Evolutionary conservation across 2,329 filamentous ascomycete genomes (phyloP).

Genomic region (Colletotrichum brevisporum): DNA sequence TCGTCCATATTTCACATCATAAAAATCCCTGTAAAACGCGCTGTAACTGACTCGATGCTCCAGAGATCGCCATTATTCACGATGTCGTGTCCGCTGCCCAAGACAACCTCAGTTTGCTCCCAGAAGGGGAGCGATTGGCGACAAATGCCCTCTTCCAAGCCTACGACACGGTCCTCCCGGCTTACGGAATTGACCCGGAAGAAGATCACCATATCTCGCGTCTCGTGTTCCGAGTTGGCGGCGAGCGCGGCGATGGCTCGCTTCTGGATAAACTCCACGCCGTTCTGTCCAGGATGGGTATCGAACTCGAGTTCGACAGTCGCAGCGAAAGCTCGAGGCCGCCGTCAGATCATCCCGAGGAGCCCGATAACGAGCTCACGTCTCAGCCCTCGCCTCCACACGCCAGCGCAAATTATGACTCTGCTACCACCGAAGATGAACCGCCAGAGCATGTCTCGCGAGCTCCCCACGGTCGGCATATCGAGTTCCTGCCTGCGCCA

Average conservation of each 20-base stretch:
- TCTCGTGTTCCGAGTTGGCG: conserved; percentile 84
- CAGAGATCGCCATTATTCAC: conserved; percentile 85
- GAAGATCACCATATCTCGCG: conserved; percentile 82
- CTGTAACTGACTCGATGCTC: conserved; percentile 4
- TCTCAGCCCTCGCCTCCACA: not conserved
- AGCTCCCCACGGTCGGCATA: not conserved
- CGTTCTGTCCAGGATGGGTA: conserved; percentile 78
- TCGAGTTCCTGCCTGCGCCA: not conserved
- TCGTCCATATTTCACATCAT: not conserved
- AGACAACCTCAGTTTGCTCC: conserved; percentile 68
- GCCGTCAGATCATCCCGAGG: conserved; percentile 20
- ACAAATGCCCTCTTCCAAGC: conserved; percentile 85
- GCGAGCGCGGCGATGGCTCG: conserved; percentile 68
- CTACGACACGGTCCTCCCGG: conserved; percentile 82
- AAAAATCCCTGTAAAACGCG: not conserved
- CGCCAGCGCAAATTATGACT: not conserved
- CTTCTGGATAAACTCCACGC: conserved; percentile 80
- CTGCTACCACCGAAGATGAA: conserved; percentile 2
- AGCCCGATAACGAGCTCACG: not conserved
- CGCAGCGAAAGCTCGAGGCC: conserved; percentile 31
- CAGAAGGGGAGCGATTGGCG: conserved; percentile 75
- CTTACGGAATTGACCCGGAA: conserved; percentile 78
- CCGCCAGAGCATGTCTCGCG: conserved; percentile 5
- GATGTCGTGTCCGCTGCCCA: conserved; percentile 82
- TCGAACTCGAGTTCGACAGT: conserved; percentile 75